Percentiles rank a stretch among this genome's conserved stretches.
These are phyloP conservation scores for Fusarium sp. DNA, from an alignment of 2,329 filamentous ascomycete species.

Conservation along the genomic window DNA sequence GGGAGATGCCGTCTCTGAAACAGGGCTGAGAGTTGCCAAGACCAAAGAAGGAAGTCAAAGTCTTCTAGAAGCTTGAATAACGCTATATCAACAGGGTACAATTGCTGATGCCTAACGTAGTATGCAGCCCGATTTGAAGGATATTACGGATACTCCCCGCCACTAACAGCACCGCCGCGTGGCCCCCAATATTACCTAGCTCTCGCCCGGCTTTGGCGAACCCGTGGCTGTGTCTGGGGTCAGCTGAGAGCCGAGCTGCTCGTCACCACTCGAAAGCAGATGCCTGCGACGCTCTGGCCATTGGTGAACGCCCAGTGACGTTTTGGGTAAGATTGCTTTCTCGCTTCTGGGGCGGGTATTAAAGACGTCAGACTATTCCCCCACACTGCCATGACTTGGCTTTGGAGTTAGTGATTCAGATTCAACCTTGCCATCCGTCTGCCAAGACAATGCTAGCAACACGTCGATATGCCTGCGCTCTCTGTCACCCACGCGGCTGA, in stretches of 20 bases:
- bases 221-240: slow-evolving; percentile 26
- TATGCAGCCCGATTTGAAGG: no score
- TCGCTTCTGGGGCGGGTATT: background rate
- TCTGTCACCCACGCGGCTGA: background rate
- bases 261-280: slow-evolving; percentile 15
- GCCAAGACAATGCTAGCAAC: slow-evolving; percentile 16
- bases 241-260: slow-evolving; percentile 16
- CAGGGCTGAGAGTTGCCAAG: slow-evolving; percentile 1
- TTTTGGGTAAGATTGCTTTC: background rate
- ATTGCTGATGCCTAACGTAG: slow-evolving; percentile 24
- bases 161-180: background rate
- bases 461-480: slow-evolving; percentile 18
- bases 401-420: background rate
- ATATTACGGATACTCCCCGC: slow-evolving; percentile 3
- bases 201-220: slow-evolving; percentile 13
- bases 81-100: slow-evolving; percentile 4
- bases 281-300: slow-evolving; percentile 11
- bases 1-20: background rate
- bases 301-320: background rate
- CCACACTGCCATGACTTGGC: slow-evolving; percentile 5
- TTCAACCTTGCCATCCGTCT: background rate
- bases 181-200: background rate
- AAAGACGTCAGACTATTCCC: slow-evolving; percentile 4
- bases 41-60: background rate
- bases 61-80: slow-evolving; percentile 22